phyloP scores from a whole-genome alignment of 163 green algal genomes.

The Scenedesmus sp. region DNA sequence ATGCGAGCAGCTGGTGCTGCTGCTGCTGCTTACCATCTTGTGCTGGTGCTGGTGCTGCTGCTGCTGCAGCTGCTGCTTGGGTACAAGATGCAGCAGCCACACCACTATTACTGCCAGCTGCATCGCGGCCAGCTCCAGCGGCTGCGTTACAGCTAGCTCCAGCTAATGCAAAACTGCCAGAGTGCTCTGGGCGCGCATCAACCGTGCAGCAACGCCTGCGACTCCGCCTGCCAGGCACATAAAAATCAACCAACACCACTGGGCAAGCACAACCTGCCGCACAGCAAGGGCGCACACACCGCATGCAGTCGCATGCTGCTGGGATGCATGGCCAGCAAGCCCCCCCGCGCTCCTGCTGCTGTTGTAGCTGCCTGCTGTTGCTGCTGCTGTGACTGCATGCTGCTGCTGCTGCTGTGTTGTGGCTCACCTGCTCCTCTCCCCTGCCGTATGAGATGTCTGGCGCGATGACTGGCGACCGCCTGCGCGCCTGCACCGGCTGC shows the following conservation, averaged over 20 bases:
- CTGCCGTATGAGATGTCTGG: conserved; percentile 43
- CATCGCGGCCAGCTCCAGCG: no score
- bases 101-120: no score
- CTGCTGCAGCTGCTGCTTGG: no score
- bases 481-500: conserved; percentile 40
- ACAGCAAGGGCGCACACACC: neutral
- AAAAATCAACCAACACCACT: no score
- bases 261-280: neutral
- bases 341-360: neutral
- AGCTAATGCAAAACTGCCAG: no score
- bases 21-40: no score
- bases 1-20: neutral
- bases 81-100: no score
- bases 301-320: neutral
- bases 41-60: no score
- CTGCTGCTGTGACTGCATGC: neutral
- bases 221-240: no score
- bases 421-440: conserved; percentile 46
- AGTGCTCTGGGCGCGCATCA: no score
- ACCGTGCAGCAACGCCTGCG: no score
- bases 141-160: no score
- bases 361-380: neutral
- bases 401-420: neutral
- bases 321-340: neutral
- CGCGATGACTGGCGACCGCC: conserved; percentile 52